Conservation (phyloP, 2,329 filamentous ascomycete genomes). For the Trichoderma atrobrunneum region DNA sequence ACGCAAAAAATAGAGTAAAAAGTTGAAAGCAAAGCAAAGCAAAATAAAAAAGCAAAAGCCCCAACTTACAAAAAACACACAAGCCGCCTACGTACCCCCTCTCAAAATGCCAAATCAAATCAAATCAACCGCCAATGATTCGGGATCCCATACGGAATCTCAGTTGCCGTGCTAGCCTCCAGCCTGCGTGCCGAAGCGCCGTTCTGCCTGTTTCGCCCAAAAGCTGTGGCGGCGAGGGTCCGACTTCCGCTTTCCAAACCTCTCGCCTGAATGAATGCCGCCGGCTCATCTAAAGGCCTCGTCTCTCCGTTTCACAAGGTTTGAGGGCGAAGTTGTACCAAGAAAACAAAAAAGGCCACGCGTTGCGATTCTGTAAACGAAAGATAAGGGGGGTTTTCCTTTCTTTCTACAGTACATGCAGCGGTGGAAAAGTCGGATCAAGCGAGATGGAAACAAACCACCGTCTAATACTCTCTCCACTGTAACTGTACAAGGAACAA, state of each 20-base stretch:
- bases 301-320: not conserved
- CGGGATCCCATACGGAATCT: not conserved
- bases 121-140: not conserved
- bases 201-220: not conserved
- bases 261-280: not conserved
- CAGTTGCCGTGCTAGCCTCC: conserved; percentile 4
- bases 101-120: not conserved
- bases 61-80: not conserved
- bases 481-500: not conserved
- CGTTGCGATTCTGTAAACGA: not conserved
- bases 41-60: not conserved
- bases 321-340: not conserved
- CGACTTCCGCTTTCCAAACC: not conserved
- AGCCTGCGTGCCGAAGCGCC: conserved; percentile 3
- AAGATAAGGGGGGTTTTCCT: not conserved
- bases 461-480: not conserved
- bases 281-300: not conserved
- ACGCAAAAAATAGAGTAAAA: no score
- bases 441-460: not conserved
- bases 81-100: not conserved
- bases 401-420: not conserved
- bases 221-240: not conserved
- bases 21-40: no score
- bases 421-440: not conserved
- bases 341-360: not conserved